These are phyloP conservation scores for Epichloe uncinata DNA, from an alignment of 2,329 filamentous ascomycete genomes.

Conservation along the genomic window DNA sequence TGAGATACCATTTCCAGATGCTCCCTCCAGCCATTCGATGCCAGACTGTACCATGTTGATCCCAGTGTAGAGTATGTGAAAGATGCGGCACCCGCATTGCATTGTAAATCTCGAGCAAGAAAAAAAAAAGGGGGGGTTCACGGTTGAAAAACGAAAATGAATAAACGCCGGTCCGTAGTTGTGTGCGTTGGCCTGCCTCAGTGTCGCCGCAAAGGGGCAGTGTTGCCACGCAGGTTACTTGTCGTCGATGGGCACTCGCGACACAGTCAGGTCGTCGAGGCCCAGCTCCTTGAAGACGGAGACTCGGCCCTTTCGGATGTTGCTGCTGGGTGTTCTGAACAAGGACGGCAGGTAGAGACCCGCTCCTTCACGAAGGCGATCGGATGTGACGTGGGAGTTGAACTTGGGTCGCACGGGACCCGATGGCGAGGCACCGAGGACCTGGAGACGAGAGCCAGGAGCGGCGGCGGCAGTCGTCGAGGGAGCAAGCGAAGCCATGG, in stretches of 20 bases:
- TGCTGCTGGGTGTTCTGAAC: conserved; percentile 27
- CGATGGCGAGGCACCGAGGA: background rate
- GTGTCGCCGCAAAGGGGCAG: background rate
- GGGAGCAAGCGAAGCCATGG: conserved; percentile 1
- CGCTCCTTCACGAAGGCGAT: conserved; percentile 37
- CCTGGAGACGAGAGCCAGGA: conserved; percentile 1
- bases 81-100: background rate
- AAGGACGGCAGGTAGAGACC: conserved; percentile 22
- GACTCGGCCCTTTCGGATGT: conserved; percentile 34
- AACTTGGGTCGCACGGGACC: conserved; percentile 30
- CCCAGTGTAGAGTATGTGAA: background rate
- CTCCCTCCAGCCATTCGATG: background rate
- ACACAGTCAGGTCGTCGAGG: conserved; percentile 18
- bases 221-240: background rate
- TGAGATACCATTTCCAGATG: background rate
- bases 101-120: background rate
- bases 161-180: background rate
- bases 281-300: conserved; percentile 41
- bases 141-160: background rate
- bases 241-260: background rate
- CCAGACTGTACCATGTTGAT: background rate
- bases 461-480: background rate
- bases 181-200: background rate
- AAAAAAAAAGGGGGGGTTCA: background rate
- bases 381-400: conserved; percentile 36